Evolutionary conservation across 2,329 filamentous ascomycete species (phyloP), one percentile per base, ranked within the genome.

Genomic region (Exophiala oligosperma): DNA sequence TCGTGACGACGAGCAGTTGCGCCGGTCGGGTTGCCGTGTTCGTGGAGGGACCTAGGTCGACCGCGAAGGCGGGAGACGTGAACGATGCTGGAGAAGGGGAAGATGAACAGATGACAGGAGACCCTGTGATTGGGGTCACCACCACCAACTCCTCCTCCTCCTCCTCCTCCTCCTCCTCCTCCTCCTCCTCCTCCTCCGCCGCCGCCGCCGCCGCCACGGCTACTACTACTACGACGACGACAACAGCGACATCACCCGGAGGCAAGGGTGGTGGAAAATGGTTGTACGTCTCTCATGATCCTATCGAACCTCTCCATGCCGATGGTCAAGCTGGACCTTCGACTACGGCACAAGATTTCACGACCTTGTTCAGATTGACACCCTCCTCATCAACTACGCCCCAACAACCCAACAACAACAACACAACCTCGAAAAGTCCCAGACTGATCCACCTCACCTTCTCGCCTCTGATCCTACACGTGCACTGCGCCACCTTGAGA

Each of bases 1-100:
- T 92, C 41, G 91, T 95, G 35, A 97, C 93, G 1, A 97, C 92
- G 2, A 96, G 92, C 74, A 96, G 92, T 73, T 97, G 93, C 72
- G 90, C 91, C 1, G 93, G 93, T 0, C 81, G 93, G 52, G 84
- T 95, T 48, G 92, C 89, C 64, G 89, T 97, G 3, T 97, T 95
- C 69, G 78, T 95, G 0, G 93, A 97, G 75, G 92, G 92, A 0
- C 77, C 77, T 46, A 88, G 84, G 67, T 54, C 50, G 12, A 63
- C 60, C 2, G 55, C 53, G 4, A 51, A 47, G 43, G 29, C 24
- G 29, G 51, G 11, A n/a, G 3, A 17, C 63, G 52, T 44, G 46
- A 26, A 52, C 29, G 48, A 50, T 41, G 54, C 43, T 29, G 43
- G n/a, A 17, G 44, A 38, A 44, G 50, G 29, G 24, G 48, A 61